These are phyloP conservation scores for Colletotrichum lentis DNA, from an alignment of 2,329 filamentous ascomycete genomes.

Conservation along the genomic window DNA sequence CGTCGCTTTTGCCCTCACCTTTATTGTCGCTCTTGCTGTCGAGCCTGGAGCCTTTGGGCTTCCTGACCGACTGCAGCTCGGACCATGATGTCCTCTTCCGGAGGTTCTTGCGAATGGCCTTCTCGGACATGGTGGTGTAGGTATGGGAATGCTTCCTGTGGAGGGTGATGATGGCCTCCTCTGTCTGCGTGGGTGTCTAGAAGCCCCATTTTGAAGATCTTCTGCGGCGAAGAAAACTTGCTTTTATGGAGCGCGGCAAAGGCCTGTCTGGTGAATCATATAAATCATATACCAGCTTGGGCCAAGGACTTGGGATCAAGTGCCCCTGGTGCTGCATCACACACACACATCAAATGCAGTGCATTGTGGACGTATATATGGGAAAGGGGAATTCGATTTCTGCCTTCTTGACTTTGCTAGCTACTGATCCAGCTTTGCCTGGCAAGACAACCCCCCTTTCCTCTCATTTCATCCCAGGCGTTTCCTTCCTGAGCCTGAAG, in stretches of 20 bases:
- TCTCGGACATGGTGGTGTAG: neutral
- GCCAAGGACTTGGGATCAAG: no score
- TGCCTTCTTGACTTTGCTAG: neutral
- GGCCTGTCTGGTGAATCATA: neutral
- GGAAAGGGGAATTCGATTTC: neutral
- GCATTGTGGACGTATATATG: no score
- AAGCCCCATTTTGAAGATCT: no score
- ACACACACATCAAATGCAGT: neutral
- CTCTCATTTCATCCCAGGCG: neutral
- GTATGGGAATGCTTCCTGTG: neutral
- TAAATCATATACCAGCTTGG: neutral
- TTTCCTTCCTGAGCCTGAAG: neutral
- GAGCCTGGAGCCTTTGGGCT: conserved; percentile 8
- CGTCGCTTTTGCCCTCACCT: neutral
- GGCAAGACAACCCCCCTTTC: neutral
- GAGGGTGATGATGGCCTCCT: rapidly evolving
- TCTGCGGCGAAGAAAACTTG: no score
- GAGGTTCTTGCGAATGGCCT: neutral
- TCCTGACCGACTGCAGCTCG: conserved; percentile 7
- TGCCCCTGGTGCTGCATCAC: no score
- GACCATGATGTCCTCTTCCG: neutral
- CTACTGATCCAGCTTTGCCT: neutral
- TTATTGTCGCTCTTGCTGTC: no score
- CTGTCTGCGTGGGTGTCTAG: neutral
- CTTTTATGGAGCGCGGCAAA: neutral